phyloP scores from a whole-genome alignment of 2,329 filamentous ascomycete genomes.

The Fusarium setosum region DNA sequence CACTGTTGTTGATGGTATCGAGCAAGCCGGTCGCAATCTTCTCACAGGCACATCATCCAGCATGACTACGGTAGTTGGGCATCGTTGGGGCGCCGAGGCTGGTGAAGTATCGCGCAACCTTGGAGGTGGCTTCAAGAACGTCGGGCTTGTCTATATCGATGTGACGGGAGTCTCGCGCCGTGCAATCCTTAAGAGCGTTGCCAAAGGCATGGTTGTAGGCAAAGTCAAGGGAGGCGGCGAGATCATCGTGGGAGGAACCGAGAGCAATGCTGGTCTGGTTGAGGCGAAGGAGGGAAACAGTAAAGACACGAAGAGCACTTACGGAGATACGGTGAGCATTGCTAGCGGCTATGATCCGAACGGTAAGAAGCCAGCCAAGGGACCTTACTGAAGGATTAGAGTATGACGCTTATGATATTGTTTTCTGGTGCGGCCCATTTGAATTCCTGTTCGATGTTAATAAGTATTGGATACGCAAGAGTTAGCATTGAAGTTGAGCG shows the following conservation, averaged over 20 bases:
- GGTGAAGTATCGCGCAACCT: conserved; percentile 80
- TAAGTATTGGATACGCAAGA: background rate
- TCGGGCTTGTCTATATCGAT: conserved; percentile 96
- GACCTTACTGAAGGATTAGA: conserved; percentile 21
- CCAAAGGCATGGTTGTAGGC: conserved; percentile 94
- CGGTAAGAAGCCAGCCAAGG: conserved; percentile 48
- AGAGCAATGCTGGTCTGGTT: conserved; percentile 39
- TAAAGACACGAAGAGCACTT: conserved; percentile 37
- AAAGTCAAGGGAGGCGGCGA: conserved; percentile 80
- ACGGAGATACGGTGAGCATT: conserved; percentile 44
- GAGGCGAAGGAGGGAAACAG: conserved; percentile 38
- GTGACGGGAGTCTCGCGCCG: conserved; percentile 90
- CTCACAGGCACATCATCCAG: conserved; percentile 80
- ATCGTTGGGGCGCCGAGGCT: conserved; percentile 89
- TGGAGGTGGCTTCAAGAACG: conserved; percentile 92
- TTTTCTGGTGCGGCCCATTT: conserved; percentile 13
- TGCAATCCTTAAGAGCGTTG: conserved; percentile 93
- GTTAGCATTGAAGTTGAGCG: no score
- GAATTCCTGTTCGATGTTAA: conserved; percentile 1
- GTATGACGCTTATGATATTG: conserved; percentile 10
- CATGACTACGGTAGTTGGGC: conserved; percentile 88
- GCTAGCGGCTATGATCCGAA: conserved; percentile 43
- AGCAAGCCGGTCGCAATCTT: conserved; percentile 84
- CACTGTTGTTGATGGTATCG: conserved; percentile 92
- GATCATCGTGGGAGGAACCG: conserved; percentile 78